These are phyloP conservation scores for Nakazawaea populi DNA, from an alignment of 805 yeast genomes.

Conservation along the genomic window DNA sequence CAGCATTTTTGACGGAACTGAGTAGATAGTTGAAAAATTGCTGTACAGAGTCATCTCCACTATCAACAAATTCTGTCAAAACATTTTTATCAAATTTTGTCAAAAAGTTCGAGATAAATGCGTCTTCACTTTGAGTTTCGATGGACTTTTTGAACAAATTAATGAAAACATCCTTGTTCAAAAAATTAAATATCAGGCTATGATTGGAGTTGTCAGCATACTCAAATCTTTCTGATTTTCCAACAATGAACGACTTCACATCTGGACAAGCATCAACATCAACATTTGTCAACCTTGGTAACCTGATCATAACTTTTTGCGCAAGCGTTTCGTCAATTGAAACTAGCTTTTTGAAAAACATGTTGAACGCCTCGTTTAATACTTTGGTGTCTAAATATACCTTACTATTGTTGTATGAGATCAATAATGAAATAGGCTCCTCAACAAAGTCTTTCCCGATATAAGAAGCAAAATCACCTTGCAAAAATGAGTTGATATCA, in stretches of 20 bases:
- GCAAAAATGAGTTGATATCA: conserved; percentile 27
- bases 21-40: conserved; percentile 15
- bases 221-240: conserved; percentile 10
- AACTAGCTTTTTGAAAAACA: conserved; percentile 25
- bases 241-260: conserved; percentile 16
- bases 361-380: conserved; percentile 27
- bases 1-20: conserved; percentile 14
- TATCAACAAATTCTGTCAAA: conserved; percentile 14
- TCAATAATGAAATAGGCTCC: conserved; percentile 25
- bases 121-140: conserved; percentile 12
- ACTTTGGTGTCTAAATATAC: conserved; percentile 14
- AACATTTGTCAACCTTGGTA: conserved; percentile 13
- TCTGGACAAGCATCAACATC: conserved; percentile 18
- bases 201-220: conserved; percentile 8
- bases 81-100: conserved; percentile 10
- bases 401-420: conserved; percentile 23
- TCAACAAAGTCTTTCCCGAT: conserved; percentile 25
- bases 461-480: conserved; percentile 25
- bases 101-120: conserved; percentile 18
- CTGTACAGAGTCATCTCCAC: conserved; percentile 10
- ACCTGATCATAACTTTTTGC: neutral
- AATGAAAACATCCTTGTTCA: conserved; percentile 27
- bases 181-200: conserved; percentile 22
- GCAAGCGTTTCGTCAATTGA: conserved; percentile 14
- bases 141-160: conserved; percentile 27